These are phyloP conservation scores for Blastobotrys elegans DNA, from an alignment of 1,139 yeast species.

Conservation along the genomic window DNA sequence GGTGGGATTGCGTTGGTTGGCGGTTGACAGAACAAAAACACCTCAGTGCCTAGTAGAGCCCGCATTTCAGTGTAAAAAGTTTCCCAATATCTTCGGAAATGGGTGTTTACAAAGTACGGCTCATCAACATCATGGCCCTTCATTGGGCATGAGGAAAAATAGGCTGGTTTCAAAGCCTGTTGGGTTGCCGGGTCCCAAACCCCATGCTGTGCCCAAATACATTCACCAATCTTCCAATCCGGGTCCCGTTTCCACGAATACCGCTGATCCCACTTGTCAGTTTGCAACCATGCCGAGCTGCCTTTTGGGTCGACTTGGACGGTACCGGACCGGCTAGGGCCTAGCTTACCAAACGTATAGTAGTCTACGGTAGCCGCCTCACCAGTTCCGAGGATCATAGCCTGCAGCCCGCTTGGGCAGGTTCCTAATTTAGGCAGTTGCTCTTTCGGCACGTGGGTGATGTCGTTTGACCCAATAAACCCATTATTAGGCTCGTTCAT, in stretches of 20 bases:
- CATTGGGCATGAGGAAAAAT: constrained; percentile 35
- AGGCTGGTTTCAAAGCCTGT: constrained; percentile 40
- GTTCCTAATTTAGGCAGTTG: constrained; percentile 33
- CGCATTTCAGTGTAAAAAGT: constrained; percentile 49
- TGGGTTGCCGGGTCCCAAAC: constrained; percentile 58
- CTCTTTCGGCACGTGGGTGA: constrained; percentile 29
- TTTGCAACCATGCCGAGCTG: constrained; percentile 55
- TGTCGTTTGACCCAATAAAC: constrained; percentile 28
- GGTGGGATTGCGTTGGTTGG: constrained; percentile 86
- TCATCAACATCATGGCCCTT: constrained; percentile 44
- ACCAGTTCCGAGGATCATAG: constrained; percentile 63
- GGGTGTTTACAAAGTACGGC: constrained; percentile 56
- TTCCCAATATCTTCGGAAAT: constrained; percentile 56
- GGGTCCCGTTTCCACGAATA: constrained; percentile 62
- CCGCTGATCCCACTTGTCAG: constrained; percentile 44
- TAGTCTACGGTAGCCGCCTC: constrained; percentile 57
- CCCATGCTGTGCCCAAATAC: constrained; percentile 69
- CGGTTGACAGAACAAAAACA: constrained; percentile 68
- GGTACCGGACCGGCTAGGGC: constrained; percentile 62
- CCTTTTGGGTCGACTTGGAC: constrained; percentile 63
- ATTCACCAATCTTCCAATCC: constrained; percentile 63
- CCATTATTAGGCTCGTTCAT: constrained; percentile 65
- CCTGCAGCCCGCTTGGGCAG: constrained; percentile 33
- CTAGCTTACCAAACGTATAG: constrained; percentile 63
- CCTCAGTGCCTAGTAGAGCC: constrained; percentile 38